Conservation (phyloP, 2,329 filamentous ascomycete species). For the Diaporthe longicolla region DNA sequence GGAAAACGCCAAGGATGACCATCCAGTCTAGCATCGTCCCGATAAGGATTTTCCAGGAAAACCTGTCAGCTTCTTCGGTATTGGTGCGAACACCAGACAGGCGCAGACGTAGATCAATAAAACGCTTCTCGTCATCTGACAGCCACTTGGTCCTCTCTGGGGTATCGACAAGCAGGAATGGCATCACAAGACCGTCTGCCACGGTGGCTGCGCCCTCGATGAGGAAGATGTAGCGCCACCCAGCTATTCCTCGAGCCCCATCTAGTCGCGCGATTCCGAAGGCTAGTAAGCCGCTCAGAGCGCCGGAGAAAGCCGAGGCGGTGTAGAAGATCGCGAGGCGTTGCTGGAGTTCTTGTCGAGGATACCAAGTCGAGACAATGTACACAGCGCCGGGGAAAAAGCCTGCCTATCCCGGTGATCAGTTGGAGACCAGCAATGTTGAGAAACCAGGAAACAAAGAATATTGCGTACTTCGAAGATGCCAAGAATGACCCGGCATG, state of each 20-base stretch:
- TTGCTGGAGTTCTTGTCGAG: neutral
- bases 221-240: conserved; percentile 66
- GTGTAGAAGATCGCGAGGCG: conserved; percentile 56
- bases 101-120: neutral
- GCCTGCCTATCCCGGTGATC: conserved; percentile 68
- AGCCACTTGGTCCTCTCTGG: no score
- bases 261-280: conserved; percentile 64
- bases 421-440: conserved; percentile 47
- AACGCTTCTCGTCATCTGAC: neutral
- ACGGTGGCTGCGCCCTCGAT: conserved; percentile 63
- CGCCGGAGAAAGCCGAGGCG: conserved; percentile 61
- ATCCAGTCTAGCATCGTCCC: neutral
- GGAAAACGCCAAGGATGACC: neutral
- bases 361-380: conserved; percentile 3
- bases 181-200: conserved; percentile 52
- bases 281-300: conserved; percentile 75
- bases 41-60: neutral
- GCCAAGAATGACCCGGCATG: conserved; percentile 61
- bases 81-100: neutral
- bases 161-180: no score
- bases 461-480: conserved; percentile 59
- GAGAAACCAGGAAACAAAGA: no score
- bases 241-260: conserved; percentile 57
- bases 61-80: neutral
- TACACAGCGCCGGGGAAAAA: conserved; percentile 57